Evolutionary conservation across 2,329 filamentous ascomycete species (phyloP).

Genomic region (Cadophora sp.): DNA sequence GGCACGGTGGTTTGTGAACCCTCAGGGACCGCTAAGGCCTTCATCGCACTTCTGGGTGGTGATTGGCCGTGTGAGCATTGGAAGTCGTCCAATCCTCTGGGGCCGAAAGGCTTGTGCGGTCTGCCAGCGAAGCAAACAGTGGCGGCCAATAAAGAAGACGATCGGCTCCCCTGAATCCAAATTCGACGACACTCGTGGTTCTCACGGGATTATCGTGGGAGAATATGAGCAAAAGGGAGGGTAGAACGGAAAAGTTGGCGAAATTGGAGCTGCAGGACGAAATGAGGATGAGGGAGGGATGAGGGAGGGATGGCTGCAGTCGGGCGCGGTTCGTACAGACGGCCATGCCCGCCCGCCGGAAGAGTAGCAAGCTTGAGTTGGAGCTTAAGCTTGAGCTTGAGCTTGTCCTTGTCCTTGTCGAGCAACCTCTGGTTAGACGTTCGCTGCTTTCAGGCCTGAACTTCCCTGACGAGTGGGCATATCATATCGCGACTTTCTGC

Average conservation of each 20-base stretch:
- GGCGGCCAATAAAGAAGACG: constrained; percentile 24
- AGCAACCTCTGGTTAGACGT: background rate
- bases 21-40: constrained; percentile 8
- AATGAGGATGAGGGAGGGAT: background rate
- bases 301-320: background rate
- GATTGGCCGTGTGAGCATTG: constrained; percentile 24
- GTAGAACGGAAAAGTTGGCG: background rate
- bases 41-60: constrained; percentile 18
- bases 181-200: constrained; percentile 7
- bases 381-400: background rate
- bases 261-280: constrained; percentile 1
- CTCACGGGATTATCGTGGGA: background rate
- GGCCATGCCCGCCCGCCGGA: background rate
- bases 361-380: background rate
- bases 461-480: background rate
- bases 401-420: background rate
- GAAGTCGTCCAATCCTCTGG: constrained; percentile 26
- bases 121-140: constrained; percentile 26
- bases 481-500: background rate
- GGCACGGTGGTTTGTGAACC: constrained; percentile 11
- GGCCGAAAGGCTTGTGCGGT: constrained; percentile 15
- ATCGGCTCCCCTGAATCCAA: constrained; percentile 25
- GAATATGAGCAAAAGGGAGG: background rate
- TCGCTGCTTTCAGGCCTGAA: background rate
- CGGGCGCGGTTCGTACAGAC: background rate